These are phyloP conservation scores for Trypanosomatidae sp. DNA, from an alignment of 208 protist species.

Conservation along the genomic window DNA sequence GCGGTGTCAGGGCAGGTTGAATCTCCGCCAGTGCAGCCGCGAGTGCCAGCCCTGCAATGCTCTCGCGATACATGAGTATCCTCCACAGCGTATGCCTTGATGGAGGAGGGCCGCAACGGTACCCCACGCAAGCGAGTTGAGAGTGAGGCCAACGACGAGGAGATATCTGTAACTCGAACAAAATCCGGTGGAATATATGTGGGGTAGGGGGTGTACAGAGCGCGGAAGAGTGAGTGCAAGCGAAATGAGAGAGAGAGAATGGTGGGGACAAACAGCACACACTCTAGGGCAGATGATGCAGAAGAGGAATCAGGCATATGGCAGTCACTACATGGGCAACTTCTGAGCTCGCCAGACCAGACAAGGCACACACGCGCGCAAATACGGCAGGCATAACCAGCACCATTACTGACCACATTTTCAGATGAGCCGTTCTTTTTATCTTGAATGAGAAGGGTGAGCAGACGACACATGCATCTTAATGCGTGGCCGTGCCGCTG, in stretches of 20 bases:
- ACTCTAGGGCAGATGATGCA: background rate
- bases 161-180: background rate
- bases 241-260: background rate
- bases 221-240: no score
- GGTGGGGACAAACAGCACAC: background rate
- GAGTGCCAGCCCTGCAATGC: slow-evolving; percentile 63
- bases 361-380: background rate
- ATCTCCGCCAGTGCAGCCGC: slow-evolving; percentile 71
- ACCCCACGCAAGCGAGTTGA: background rate
- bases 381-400: background rate
- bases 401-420: background rate
- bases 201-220: background rate
- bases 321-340: background rate
- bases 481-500: background rate
- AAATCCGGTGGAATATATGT: background rate
- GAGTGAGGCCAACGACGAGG: background rate
- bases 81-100: background rate
- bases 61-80: slow-evolving; percentile 75
- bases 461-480: background rate
- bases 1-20: slow-evolving; percentile 43
- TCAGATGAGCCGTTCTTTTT: background rate
- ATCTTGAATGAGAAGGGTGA: background rate
- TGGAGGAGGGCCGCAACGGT: no score
- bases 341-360: background rate
- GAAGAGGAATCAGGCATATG: background rate